A percentile compares a stretch with the other conserved stretches of the same genome.
Conservation (phyloP, 331 rosid species). For the Spiraea crenata region DNA sequence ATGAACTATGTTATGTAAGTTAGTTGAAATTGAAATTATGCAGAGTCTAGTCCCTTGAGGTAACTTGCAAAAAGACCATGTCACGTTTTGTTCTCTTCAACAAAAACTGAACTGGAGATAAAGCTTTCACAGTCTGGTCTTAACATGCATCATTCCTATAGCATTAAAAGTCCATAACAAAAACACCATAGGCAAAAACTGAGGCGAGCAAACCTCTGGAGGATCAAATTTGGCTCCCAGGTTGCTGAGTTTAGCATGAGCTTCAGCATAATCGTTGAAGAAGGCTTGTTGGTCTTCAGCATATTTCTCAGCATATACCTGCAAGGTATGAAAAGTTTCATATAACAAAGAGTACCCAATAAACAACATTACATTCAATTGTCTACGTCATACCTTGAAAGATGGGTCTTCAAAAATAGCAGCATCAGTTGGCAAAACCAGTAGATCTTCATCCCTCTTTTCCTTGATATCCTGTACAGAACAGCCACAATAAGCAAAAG, state of each 20-base stretch:
- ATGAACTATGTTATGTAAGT: background rate
- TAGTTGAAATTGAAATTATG: background rate
- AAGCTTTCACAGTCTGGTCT: background rate
- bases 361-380: background rate
- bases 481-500: slow-evolving; percentile 33
- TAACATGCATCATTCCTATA: background rate
- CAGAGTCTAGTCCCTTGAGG: background rate
- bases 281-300: slow-evolving; percentile 82
- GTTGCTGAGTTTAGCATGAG: slow-evolving; percentile 95
- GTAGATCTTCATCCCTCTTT: slow-evolving; percentile 73
- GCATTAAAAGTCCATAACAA: background rate
- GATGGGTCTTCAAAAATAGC: slow-evolving; percentile 87
- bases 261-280: slow-evolving; percentile 97
- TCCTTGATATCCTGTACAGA: slow-evolving; percentile 76
- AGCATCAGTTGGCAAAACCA: slow-evolving; percentile 96
- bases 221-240: slow-evolving; percentile 94
- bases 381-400: slow-evolving; percentile 59
- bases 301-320: slow-evolving; percentile 92
- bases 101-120: background rate
- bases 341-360: background rate
- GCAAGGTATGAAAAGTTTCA: slow-evolving; percentile 25
- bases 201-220: slow-evolving; percentile 68
- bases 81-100: background rate
- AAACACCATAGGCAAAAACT: background rate
- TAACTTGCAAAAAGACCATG: background rate